Evolutionary conservation across 495 filamentous ascomycete genomes (phyloP).

Genomic region (Astrothelium subdiscretum): DNA sequence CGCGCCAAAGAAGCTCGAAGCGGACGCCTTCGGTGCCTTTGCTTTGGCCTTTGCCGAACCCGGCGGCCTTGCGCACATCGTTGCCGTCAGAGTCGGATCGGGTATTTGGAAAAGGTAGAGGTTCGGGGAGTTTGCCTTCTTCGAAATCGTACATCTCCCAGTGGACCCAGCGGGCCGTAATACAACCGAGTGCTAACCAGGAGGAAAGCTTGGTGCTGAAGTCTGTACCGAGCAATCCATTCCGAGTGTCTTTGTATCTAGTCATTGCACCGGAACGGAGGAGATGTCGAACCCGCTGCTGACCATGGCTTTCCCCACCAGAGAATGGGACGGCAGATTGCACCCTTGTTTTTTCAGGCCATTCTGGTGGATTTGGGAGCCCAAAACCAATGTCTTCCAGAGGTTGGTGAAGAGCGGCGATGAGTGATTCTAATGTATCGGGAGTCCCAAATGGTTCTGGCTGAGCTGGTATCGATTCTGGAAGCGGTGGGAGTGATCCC

Average conservation of each 20-base stretch:
- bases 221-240: conserved; percentile 53
- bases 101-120: neutral
- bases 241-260: conserved; percentile 54
- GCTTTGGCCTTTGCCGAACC: conserved; percentile 54
- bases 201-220: conserved; percentile 61
- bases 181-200: conserved; percentile 54
- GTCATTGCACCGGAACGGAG: conserved; percentile 44
- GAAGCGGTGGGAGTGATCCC: conserved; percentile 39
- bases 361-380: conserved; percentile 31
- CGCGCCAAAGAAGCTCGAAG: conserved; percentile 62
- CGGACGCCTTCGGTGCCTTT: conserved; percentile 55
- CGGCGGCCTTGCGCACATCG: conserved; percentile 26
- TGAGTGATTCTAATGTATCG: conserved; percentile 34
- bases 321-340: conserved; percentile 50
- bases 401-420: conserved; percentile 41
- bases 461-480: conserved; percentile 43
- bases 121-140: conserved; percentile 29
- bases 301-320: conserved; percentile 50
- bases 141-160: conserved; percentile 50
- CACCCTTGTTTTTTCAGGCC: conserved; percentile 30
- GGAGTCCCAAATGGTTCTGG: conserved; percentile 49
- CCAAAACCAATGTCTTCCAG: conserved; percentile 21
- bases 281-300: conserved; percentile 44
- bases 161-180: conserved; percentile 58
- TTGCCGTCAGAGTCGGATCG: neutral